These are phyloP conservation scores for Scolecobasidium constrictum DNA, from an alignment of 2,329 filamentous ascomycete genomes.

Conservation along the genomic window DNA sequence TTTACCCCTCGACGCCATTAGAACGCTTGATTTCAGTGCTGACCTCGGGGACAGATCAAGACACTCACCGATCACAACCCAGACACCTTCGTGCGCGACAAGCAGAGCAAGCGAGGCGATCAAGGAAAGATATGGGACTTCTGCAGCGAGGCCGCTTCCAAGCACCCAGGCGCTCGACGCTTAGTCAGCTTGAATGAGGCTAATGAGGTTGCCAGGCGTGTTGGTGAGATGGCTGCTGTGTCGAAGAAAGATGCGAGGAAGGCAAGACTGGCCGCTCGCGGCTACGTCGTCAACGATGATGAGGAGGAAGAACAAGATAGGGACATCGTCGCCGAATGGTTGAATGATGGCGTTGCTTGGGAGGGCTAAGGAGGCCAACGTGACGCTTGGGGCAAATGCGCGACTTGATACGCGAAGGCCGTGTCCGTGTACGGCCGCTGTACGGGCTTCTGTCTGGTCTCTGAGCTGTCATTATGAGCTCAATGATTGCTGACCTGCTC, in stretches of 20 bases:
- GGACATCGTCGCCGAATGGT: neutral
- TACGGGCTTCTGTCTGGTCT: too few species aligned
- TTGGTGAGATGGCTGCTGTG: conserved; percentile 5
- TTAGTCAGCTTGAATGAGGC: conserved; percentile 48
- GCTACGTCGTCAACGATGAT: neutral
- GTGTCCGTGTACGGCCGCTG: too few species aligned
- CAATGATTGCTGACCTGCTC: too few species aligned
- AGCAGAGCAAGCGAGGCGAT: neutral
- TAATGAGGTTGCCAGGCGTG: conserved; percentile 42
- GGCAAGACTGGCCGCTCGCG: neutral
- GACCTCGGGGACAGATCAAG: too few species aligned
- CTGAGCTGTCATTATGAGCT: too few species aligned
- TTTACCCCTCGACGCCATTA: too few species aligned
- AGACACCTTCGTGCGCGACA: conserved; percentile 15
- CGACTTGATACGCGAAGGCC: too few species aligned
- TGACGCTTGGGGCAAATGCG: too few species aligned
- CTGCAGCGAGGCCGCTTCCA: conserved; percentile 21
- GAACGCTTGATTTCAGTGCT: too few species aligned
- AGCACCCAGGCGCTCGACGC: conserved; percentile 32
- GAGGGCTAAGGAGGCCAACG: too few species aligned
- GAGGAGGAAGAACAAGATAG: neutral
- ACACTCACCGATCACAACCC: conserved; percentile 7
- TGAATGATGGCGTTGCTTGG: too few species aligned
- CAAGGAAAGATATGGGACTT: conserved; percentile 24
- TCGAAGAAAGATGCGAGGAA: neutral